Evolutionary conservation across 352 stramenopile genomes (phyloP).

Genomic region (Phytopythium oedochilum): DNA sequence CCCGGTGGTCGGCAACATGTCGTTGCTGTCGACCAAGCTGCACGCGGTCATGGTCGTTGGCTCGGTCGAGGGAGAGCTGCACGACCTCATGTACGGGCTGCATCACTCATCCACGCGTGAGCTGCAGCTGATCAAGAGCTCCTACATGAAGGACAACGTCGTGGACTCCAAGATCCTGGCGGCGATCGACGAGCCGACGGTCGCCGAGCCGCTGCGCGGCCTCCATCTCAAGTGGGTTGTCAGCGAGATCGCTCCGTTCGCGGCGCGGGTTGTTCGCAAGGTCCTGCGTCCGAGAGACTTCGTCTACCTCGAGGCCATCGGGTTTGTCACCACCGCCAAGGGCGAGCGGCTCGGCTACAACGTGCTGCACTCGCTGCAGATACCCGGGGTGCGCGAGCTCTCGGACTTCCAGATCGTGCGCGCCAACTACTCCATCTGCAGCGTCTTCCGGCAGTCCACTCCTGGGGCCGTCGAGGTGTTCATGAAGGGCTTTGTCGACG

Average conservation of each 20-base stretch:
- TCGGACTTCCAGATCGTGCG: constrained; percentile 3
- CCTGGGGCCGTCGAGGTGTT: constrained; percentile 1
- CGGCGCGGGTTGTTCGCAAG: constrained; percentile 6
- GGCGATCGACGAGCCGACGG: constrained; percentile 7
- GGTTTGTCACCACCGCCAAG: not conserved
- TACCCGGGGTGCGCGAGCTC: constrained; percentile 5
- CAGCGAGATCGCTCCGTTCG: constrained; percentile 6
- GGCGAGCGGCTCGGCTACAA: constrained; percentile 7
- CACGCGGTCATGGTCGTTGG: constrained; percentile 24
- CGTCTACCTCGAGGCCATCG: constrained; percentile 7
- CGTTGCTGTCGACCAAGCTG: constrained; percentile 7
- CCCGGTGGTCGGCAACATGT: constrained; percentile 21
- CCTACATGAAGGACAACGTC: constrained; percentile 18
- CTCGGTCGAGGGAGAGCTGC: constrained; percentile 15
- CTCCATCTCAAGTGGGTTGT: constrained; percentile 17
- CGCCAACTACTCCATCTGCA: constrained; percentile 6
- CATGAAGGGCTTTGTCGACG: constrained; percentile 2
- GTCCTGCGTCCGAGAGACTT: constrained; percentile 4
- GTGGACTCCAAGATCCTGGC: constrained; percentile 17
- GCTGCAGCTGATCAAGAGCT: constrained; percentile 19
- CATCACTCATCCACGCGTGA: constrained; percentile 11
- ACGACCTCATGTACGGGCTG: constrained; percentile 35
- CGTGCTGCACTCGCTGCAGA: constrained; percentile 6
- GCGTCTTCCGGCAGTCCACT: not conserved
- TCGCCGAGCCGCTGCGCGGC: constrained; percentile 11